Percentiles rank a stretch among this genome's conserved stretches.
These are phyloP conservation scores for Furcasterigmium sp. DNA, from an alignment of 2,329 filamentous ascomycete species.

Conservation along the genomic window DNA sequence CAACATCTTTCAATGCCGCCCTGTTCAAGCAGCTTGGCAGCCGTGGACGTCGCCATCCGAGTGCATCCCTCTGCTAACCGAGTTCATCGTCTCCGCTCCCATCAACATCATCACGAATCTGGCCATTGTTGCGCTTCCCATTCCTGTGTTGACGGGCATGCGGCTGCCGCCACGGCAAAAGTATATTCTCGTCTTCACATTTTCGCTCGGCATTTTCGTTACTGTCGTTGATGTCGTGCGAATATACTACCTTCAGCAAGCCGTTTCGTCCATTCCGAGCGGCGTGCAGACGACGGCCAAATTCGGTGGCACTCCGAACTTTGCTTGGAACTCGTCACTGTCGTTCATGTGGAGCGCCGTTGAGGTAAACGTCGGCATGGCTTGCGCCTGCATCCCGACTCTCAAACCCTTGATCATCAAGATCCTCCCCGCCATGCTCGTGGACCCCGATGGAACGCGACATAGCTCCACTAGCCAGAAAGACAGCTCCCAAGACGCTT, in stretches of 20 bases:
- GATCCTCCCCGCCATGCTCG: constrained; percentile 51
- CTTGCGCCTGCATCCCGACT: constrained; percentile 87
- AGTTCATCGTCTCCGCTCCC: constrained; percentile 71
- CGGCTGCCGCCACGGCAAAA: constrained; percentile 81
- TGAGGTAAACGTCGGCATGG: constrained; percentile 85
- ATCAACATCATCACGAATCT: constrained; percentile 91
- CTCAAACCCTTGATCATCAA: constrained; percentile 77
- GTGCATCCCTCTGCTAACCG: constrained; percentile 55
- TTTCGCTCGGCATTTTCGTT: constrained; percentile 81
- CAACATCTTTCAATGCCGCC: constrained; percentile 82
- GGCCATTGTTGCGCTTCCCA: constrained; percentile 79
- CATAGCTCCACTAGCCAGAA: constrained; percentile 21
- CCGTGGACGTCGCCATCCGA: constrained; percentile 23
- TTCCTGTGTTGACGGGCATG: constrained; percentile 85
- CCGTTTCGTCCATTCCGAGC: constrained; percentile 42
- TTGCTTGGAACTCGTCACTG: constrained; percentile 71
- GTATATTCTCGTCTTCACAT: constrained; percentile 79
- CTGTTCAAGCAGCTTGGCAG: constrained; percentile 65
- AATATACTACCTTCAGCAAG: constrained; percentile 83
- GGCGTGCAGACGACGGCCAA: constrained; percentile 27
- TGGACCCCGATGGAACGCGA: constrained; percentile 42
- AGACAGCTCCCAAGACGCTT: constrained; percentile 16
- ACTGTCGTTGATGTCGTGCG: constrained; percentile 83
- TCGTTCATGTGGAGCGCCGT: constrained; percentile 93
- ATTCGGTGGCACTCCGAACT: constrained; percentile 49